Base-by-base conservation (phyloP, 257 asterid genomes). In the Handroanthus guayacan region DNA sequence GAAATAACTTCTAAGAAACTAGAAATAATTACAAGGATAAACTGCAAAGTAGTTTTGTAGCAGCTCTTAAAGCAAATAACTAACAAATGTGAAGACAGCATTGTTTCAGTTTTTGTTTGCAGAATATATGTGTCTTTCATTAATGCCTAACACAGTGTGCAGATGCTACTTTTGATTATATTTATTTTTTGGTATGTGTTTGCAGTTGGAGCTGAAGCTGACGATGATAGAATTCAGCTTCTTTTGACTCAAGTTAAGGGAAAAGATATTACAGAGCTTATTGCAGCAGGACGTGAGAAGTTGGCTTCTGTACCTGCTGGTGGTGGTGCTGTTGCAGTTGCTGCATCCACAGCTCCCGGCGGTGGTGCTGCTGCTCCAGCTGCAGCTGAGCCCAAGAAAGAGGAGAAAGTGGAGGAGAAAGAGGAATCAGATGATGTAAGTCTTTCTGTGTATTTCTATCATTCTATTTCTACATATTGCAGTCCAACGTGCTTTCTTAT, bases 401-500 rank as follows among this genome's bases (percentile, higher is more conserved):
- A 81, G 63, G 85, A 81, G 75, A 81, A 77, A 67, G 81, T 76
- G 17, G 82, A 77, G 47, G 85, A 81, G 80, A 75, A 81, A 45
- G 82, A 81, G 48, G 85, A 81, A 65, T 81, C 82, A n/a, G 82
- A 81, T 72, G 85, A 77, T 13, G 83, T 80, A 69, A 80, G 84
- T 71, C 6, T 9, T 50, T 18, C 62, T 39, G 5, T 14, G 2
- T 51, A 25, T 9, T 16, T 66, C 6, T 5, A 1, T 10, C 5
- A 5, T 3, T 43, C 5, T 4, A 65, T 6, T 38, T 54, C 6
- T 20, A 12, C 5, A 14, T 25, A 50, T 3, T 60, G 34, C 44
- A 43, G 14, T 8, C 18, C 3, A 18, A 39, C 13, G 10, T 18
- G 51, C 9, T 1, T 52, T 52, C 31, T 3, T 8, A 6, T 16